These are phyloP conservation scores for Drosera spatulata DNA, from an alignment of 179 eudicot genomes.

Conservation along the genomic window DNA sequence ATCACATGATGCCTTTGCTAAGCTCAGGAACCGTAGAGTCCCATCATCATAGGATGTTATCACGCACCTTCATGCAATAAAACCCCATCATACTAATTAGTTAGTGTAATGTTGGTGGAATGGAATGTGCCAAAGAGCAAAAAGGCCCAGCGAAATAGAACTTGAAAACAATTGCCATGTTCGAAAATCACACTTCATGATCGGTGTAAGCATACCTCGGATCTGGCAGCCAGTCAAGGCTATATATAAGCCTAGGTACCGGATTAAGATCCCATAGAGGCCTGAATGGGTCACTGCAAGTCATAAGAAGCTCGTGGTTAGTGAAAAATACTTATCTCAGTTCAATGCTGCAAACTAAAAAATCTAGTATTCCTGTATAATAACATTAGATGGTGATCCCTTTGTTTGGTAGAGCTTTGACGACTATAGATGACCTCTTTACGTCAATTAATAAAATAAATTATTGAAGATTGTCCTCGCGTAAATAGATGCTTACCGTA, in stretches of 20 bases:
- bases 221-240: slow-evolving; percentile 86
- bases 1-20: slow-evolving; percentile 58
- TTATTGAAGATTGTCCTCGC: no score
- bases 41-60: slow-evolving; percentile 75
- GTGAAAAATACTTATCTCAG: neutral
- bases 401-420: no score
- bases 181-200: neutral
- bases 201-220: slow-evolving; percentile 47
- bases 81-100: neutral
- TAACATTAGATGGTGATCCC: no score
- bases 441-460: no score
- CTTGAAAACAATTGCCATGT: neutral
- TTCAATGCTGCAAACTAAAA: no score
- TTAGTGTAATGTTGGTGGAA: no score
- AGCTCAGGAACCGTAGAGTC: slow-evolving; percentile 54
- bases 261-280: slow-evolving; percentile 72
- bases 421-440: neutral
- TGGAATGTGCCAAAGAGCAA: no score
- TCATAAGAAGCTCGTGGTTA: slow-evolving; percentile 4
- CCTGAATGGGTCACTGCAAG: slow-evolving; percentile 76
- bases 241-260: slow-evolving; percentile 33
- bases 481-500: slow-evolving; percentile 39
- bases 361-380: no score
- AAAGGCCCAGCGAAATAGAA: no score
- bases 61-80: slow-evolving; percentile 45